phyloP scores from a whole-genome alignment of 2,329 filamentous ascomycete species.

The Volutella citrinella region DNA sequence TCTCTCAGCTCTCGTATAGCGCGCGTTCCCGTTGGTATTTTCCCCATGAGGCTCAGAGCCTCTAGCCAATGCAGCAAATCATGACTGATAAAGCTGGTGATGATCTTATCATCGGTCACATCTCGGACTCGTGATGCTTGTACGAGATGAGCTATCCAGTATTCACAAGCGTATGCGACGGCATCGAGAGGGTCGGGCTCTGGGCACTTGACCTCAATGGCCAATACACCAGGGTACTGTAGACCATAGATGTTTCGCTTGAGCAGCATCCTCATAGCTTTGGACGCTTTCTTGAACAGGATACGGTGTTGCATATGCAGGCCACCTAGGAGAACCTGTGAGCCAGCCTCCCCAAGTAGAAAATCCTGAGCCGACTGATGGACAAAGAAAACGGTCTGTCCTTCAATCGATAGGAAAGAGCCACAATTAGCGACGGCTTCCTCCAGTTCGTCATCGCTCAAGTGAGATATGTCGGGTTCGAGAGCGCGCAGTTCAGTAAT shows the following conservation, averaged over 20 bases:
- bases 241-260: conserved; percentile 35
- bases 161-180: conserved; percentile 17
- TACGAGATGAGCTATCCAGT: conserved; percentile 21
- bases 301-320: conserved; percentile 21
- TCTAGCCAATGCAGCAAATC: conserved; percentile 41
- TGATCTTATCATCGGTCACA: neutral
- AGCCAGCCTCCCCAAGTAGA: conserved; percentile 25
- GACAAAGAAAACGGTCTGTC: conserved; percentile 31
- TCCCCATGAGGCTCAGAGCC: conserved; percentile 33
- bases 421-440: conserved; percentile 33
- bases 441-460: conserved; percentile 14
- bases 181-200: conserved; percentile 12
- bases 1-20: neutral
- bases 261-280: conserved; percentile 29
- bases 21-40: conserved; percentile 2
- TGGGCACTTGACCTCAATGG: conserved; percentile 6
- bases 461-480: conserved; percentile 3
- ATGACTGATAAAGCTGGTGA: conserved; percentile 3
- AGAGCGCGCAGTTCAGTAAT: conserved; percentile 32
- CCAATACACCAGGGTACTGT: conserved; percentile 6
- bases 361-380: conserved; percentile 44
- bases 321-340: conserved; percentile 29
- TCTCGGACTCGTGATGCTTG: neutral
- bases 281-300: conserved; percentile 34
- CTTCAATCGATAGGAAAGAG: conserved; percentile 36